Evolutionary conservation across 2,329 filamentous ascomycete species (phyloP), one percentile per base, ranked within the genome.

Genomic region (Scedosporium minutisporum): DNA sequence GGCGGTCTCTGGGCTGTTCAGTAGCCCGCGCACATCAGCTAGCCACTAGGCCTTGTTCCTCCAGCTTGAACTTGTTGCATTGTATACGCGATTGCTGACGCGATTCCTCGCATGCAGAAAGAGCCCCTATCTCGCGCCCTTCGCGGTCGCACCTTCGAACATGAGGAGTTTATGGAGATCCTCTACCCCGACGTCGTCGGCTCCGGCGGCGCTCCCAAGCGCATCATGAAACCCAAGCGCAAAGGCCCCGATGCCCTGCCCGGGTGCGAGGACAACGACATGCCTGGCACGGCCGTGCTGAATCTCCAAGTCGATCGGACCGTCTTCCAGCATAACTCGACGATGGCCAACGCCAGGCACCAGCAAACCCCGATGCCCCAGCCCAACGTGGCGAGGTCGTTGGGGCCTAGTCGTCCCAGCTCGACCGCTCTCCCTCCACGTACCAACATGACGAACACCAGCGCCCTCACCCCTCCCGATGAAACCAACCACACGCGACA

Each of bases 121-220:
- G 83, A 86, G 67, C 82, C 83, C 1, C 74, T 84, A 23, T 84
- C 83, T 1, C 79, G 82, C 64, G 82, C 82, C 6, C 73, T 86
- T 4, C 78, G 81, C 62, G 82, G 82, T 38, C 76, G 83, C 14
- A 79, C 82, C 1, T 85, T 86, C 67, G 82, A 86, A 23, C 81
- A 86, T 67, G 82, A 85, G 68, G 79, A 84, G 44, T 85, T 76
- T 69, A 83, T 85, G 79, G 82, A 85, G 68, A 77, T 85, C 23
- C 73, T 86, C 9, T 86, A 85, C 64, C 82, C 82, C 33, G 83
- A 86, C 63, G 82, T 86, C 7, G 76, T 85, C 53, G 83, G 83
- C 10, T 84, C 83, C 1, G 81, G 82, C 23, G 83, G 83, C 61
- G 82, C 82, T 1, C 82, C 83, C 0, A 85, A 85, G 69, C 78